Evolutionary conservation across 208 protist genomes (phyloP).

Genomic region (Balamuthia mandrillaris): DNA sequence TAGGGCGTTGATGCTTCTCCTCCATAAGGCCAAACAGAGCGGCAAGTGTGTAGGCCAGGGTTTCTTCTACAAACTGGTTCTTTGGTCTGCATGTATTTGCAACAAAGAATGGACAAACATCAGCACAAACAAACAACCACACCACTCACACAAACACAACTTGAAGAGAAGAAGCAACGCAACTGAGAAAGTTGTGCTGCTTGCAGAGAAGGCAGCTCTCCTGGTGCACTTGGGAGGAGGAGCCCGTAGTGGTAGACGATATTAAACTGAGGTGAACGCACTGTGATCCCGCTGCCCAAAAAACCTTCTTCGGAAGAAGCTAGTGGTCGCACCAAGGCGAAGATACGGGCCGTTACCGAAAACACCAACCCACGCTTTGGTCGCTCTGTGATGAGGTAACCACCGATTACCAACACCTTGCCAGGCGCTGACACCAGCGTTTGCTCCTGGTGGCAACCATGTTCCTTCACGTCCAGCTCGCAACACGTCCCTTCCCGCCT

Average conservation of each 20-base stretch:
- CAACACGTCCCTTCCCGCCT: too few relatives aligned
- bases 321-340: constrained; percentile 43
- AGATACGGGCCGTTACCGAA: constrained; percentile 84
- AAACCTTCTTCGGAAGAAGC: not conserved
- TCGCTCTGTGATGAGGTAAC: constrained; percentile 88
- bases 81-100: not conserved
- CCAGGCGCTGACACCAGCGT: constrained; percentile 76
- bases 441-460: too few relatives aligned
- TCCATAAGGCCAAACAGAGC: not conserved
- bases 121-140: not conserved
- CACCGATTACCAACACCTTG: constrained; percentile 91
- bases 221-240: not conserved
- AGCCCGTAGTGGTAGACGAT: not conserved
- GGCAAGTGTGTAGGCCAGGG: not conserved
- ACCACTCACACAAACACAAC: not conserved
- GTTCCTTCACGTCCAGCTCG: too few relatives aligned
- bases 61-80: constrained; percentile 1
- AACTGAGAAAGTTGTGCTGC: not conserved
- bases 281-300: not conserved
- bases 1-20: not conserved
- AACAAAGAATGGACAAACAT: not conserved
- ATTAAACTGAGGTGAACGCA: constrained; percentile 17
- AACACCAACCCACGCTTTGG: constrained; percentile 87
- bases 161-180: not conserved
- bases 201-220: constrained; percentile 2